Conservation (phyloP, 2,329 filamentous ascomycete species). For the Fusarium sp. region DNA sequence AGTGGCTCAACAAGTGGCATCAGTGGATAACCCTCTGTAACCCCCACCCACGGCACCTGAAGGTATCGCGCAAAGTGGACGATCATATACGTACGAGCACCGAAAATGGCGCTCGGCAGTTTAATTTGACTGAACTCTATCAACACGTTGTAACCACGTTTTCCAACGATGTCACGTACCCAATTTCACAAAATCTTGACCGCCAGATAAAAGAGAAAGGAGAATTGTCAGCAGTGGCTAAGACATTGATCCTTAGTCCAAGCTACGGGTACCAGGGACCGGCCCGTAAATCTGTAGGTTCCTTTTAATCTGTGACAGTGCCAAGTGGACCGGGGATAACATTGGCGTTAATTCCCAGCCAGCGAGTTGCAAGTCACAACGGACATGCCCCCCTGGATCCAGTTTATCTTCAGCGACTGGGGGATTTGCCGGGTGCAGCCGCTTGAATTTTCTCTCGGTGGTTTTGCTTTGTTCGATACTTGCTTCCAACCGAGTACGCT, state of each 20-base stretch:
- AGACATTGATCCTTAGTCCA: not conserved
- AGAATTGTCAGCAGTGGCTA: not conserved
- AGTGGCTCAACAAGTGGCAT: not conserved
- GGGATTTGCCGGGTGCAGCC: not conserved
- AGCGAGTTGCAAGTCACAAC: not conserved
- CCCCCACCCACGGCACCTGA: not conserved
- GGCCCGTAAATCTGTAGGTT: not conserved
- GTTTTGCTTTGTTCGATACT: not conserved
- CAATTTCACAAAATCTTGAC: not conserved
- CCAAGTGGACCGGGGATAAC: not conserved
- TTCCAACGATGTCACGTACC: not conserved
- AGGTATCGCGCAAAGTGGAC: not conserved
- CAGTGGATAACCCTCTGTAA: not conserved
- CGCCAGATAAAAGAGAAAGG: not conserved
- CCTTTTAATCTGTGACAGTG: not conserved
- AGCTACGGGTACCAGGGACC: not conserved
- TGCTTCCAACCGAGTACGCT: not conserved
- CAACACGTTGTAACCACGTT: not conserved
- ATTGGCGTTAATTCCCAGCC: not conserved
- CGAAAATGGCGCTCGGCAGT: conserved; percentile 1
- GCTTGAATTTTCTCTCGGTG: not conserved
- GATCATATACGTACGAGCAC: not conserved
- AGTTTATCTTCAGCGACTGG: not conserved
- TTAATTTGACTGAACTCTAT: not conserved
- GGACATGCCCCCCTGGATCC: not conserved